Conservation (phyloP, 1,284 basidiomycete species). For the Cutaneotrichosporon dermatis region DNA sequence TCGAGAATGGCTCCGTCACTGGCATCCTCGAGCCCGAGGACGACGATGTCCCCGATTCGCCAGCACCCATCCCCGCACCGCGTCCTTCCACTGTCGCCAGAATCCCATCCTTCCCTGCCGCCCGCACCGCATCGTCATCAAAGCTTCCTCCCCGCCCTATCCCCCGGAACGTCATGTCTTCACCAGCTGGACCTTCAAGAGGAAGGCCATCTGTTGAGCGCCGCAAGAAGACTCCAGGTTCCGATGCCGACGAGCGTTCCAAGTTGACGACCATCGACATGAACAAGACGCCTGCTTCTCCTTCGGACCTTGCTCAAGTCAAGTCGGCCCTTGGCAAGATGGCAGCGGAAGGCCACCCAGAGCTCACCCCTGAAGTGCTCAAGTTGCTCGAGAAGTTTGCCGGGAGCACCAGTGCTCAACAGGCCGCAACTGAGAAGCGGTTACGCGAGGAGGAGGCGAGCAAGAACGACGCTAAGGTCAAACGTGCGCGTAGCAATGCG, state of each 20-base stretch:
- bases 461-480: slow-evolving; percentile 4
- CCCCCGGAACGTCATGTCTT: neutral
- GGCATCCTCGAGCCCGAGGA: neutral
- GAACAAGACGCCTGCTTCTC: neutral
- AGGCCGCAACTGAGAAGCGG: slow-evolving; percentile 9
- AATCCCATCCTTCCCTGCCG: slow-evolving; percentile 2
- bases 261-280: neutral
- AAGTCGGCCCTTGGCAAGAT: neutral
- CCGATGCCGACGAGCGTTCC: neutral
- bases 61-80: neutral
- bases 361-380: slow-evolving; percentile 29
- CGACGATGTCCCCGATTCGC: neutral
- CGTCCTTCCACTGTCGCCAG: slow-evolving; percentile 9
- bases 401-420: slow-evolving; percentile 17
- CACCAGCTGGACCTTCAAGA: neutral
- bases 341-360: neutral
- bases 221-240: neutral
- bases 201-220: neutral
- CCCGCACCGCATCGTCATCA: slow-evolving; percentile 2
- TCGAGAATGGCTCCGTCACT: slow-evolving; percentile 10
- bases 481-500: slow-evolving; percentile 5
- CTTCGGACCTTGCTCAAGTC: neutral
- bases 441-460: neutral
- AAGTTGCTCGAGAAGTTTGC: slow-evolving; percentile 33
- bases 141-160: slow-evolving; percentile 9